Percentiles rank a stretch among this genome's conserved stretches.
Evolutionary conservation across 495 filamentous ascomycete genomes (phyloP).

Genomic region (Astrothelium subdiscretum): DNA sequence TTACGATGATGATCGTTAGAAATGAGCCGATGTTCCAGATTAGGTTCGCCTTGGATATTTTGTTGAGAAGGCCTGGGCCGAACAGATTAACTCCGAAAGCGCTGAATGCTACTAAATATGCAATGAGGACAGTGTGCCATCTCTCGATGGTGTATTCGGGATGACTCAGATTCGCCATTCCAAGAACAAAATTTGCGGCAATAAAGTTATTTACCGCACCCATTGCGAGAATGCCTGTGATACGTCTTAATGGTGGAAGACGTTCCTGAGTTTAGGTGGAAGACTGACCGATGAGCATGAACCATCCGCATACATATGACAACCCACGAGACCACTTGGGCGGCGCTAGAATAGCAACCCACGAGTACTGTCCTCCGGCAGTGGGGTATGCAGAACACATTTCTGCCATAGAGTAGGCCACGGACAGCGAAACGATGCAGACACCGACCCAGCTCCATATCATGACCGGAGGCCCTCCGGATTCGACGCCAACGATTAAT

Average conservation of each 20-base stretch:
- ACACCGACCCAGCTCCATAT: slow-evolving; percentile 51
- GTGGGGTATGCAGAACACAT: slow-evolving; percentile 47
- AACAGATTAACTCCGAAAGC: slow-evolving; percentile 39
- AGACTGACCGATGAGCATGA: slow-evolving; percentile 23
- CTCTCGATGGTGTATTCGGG: slow-evolving; percentile 42
- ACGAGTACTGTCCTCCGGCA: slow-evolving; percentile 44
- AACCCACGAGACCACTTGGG: slow-evolving; percentile 9
- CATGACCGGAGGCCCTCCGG: slow-evolving; percentile 42
- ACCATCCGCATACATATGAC: slow-evolving; percentile 25
- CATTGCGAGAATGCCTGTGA: slow-evolving; percentile 40
- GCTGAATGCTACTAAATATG: slow-evolving; percentile 37
- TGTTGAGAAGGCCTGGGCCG: slow-evolving; percentile 38
- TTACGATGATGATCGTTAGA: slow-evolving; percentile 37
- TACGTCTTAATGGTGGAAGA: slow-evolving; percentile 9
- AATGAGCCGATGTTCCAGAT: slow-evolving; percentile 46
- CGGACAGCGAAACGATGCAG: slow-evolving; percentile 38
- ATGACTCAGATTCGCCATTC: slow-evolving; percentile 42
- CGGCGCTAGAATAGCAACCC: slow-evolving; percentile 45
- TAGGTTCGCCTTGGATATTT: slow-evolving; percentile 39
- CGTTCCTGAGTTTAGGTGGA: neutral
- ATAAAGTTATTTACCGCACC: slow-evolving; percentile 48
- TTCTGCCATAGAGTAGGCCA: slow-evolving; percentile 42
- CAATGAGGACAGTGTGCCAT: slow-evolving; percentile 46
- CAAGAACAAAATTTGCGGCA: slow-evolving; percentile 43
- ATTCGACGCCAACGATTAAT: neutral